Conservation (phyloP, 1,284 basidiomycete species). For the Neotropicomus parvogracilis region DNA sequence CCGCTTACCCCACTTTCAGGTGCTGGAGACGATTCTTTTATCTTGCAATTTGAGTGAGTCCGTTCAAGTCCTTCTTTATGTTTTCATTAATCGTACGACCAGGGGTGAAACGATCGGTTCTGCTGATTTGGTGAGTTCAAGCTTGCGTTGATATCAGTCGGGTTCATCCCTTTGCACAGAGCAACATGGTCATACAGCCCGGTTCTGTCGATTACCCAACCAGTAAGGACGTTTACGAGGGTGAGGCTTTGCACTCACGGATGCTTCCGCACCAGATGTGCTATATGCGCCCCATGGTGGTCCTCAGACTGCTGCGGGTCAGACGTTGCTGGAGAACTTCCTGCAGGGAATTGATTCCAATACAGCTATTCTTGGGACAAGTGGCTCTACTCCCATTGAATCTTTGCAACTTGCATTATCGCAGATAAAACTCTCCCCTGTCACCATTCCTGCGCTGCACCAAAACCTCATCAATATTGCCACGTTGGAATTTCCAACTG, state of each 20-base stretch:
- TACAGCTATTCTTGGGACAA: constrained; percentile 58
- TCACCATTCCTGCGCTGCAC: constrained; percentile 65
- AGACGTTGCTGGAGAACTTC: constrained; percentile 64
- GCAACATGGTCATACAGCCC: constrained; percentile 51
- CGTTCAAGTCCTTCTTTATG: not conserved
- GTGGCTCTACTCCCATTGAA: constrained; percentile 57
- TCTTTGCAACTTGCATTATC: constrained; percentile 67
- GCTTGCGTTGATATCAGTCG: constrained; percentile 18
- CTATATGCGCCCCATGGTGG: constrained; percentile 61
- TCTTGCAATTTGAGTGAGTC: constrained; percentile 53
- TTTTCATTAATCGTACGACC: not conserved
- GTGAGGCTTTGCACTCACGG: not conserved
- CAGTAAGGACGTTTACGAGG: constrained; percentile 32
- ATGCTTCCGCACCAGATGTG: constrained; percentile 42
- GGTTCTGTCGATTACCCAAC: constrained; percentile 54
- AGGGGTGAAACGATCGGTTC: constrained; percentile 56
- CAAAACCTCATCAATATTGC: constrained; percentile 60
- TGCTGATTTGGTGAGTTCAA: constrained; percentile 50
- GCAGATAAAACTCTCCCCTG: constrained; percentile 56
- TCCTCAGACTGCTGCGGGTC: constrained; percentile 51
- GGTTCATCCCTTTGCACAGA: constrained; percentile 34
- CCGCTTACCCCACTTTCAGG: constrained; percentile 33
- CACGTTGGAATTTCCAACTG: constrained; percentile 52
- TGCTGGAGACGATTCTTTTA: constrained; percentile 64
- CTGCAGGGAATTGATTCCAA: constrained; percentile 61